phyloP scores from a whole-genome alignment of 441 rosid genomes.

The California macrophylla region DNA sequence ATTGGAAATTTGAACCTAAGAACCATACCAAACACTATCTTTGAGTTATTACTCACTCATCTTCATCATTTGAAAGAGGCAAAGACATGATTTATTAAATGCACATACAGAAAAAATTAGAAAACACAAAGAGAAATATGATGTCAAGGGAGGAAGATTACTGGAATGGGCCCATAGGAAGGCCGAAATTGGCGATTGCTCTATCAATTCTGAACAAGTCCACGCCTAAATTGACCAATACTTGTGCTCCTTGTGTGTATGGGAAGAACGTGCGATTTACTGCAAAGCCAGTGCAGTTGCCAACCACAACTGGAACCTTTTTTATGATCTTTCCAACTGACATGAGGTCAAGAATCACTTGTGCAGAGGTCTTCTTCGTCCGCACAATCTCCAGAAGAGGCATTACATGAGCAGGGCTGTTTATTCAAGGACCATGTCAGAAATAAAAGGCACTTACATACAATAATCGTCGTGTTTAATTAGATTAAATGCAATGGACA shows the following conservation, averaged over 20 bases:
- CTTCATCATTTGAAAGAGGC: neutral
- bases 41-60: neutral
- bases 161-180: slow-evolving; percentile 47
- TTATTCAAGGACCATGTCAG: slow-evolving; percentile 20
- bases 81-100: neutral
- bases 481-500: neutral
- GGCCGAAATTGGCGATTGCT: slow-evolving; percentile 21
- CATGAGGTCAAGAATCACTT: slow-evolving; percentile 21
- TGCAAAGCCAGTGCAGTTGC: slow-evolving; percentile 25
- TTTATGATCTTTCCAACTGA: slow-evolving; percentile 25
- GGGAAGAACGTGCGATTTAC: slow-evolving; percentile 23
- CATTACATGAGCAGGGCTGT: slow-evolving; percentile 28
- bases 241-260: slow-evolving; percentile 17
- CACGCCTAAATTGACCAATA: slow-evolving; percentile 23
- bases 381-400: slow-evolving; percentile 27
- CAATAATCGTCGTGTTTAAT: slow-evolving; percentile 6
- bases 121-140: neutral
- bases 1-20: neutral
- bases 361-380: slow-evolving; percentile 21
- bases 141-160: slow-evolving; percentile 35
- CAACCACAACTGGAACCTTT: slow-evolving; percentile 25
- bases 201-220: slow-evolving; percentile 19
- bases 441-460: neutral
- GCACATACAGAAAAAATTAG: neutral
- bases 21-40: neutral